phyloP scores from a whole-genome alignment of 495 filamentous ascomycete species.

The Podospora anserina region DNA sequence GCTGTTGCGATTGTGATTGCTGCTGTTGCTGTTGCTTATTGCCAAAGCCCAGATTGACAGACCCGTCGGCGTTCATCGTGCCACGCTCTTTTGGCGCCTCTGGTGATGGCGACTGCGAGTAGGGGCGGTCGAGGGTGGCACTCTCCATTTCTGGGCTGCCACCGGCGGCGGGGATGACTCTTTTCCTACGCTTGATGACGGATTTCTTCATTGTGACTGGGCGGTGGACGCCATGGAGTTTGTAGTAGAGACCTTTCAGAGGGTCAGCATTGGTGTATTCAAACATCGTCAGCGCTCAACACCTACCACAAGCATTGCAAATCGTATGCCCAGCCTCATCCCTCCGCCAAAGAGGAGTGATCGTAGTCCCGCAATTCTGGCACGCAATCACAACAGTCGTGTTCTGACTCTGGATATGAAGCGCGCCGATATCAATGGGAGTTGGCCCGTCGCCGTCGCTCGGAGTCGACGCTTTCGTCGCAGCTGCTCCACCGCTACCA shows the following conservation, averaged over 20 bases:
- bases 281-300: neutral
- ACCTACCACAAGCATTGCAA: conserved; percentile 96
- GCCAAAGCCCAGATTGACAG: conserved; percentile 59
- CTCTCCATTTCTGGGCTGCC: conserved; percentile 36
- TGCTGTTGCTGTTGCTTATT: conserved; percentile 20
- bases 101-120: conserved; percentile 40
- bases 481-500: conserved; percentile 29
- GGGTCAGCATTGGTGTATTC: neutral
- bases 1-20: conserved; percentile 14
- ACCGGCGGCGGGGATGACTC: conserved; percentile 78
- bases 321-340: conserved; percentile 96
- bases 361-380: conserved; percentile 95
- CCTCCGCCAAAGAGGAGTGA: conserved; percentile 93
- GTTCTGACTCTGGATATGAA: conserved; percentile 46
- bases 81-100: conserved; percentile 44
- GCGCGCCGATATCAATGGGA: conserved; percentile 47
- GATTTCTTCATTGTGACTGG: conserved; percentile 97
- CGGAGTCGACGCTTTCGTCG: conserved; percentile 28
- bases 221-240: conserved; percentile 88
- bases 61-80: conserved; percentile 52
- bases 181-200: conserved; percentile 92
- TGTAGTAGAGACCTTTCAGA: conserved; percentile 82
- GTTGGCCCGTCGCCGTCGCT: conserved; percentile 36
- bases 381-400: conserved; percentile 84
- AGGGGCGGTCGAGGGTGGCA: conserved; percentile 43